Conservation (phyloP, 1,139 yeast genomes). For the Zhuliangozyma parablackwelliae region DNA sequence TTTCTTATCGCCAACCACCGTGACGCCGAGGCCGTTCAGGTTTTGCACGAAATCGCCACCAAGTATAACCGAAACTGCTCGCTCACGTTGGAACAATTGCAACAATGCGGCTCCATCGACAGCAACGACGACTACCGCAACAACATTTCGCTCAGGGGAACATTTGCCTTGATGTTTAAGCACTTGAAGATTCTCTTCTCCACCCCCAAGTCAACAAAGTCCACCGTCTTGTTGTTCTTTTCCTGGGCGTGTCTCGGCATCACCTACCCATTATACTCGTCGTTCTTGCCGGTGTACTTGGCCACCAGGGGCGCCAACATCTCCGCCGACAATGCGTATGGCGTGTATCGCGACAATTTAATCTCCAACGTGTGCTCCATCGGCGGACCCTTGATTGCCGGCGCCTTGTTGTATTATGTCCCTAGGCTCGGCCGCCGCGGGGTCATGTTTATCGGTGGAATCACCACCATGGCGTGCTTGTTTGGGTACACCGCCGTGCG, state of each 20-base stretch:
- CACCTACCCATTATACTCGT: slow-evolving; percentile 35
- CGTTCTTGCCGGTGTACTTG: slow-evolving; percentile 34
- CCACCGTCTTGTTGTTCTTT: slow-evolving; percentile 25
- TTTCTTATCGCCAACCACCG: slow-evolving; percentile 48
- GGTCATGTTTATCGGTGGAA: slow-evolving; percentile 29
- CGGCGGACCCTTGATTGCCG: slow-evolving; percentile 33
- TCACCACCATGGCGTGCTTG: slow-evolving; percentile 29
- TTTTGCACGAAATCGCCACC: slow-evolving; percentile 32
- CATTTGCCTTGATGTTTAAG: slow-evolving; percentile 13
- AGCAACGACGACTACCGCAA: slow-evolving; percentile 21
- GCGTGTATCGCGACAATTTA: slow-evolving; percentile 29
- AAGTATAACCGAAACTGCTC: slow-evolving; percentile 40
- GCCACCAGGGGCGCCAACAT: slow-evolving; percentile 38
- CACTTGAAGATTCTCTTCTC: slow-evolving; percentile 28
- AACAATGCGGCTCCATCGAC: slow-evolving; percentile 39
- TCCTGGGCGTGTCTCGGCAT: slow-evolving; percentile 38
- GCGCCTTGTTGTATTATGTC: slow-evolving; percentile 19
- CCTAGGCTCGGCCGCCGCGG: slow-evolving; percentile 32
- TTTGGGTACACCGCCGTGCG: slow-evolving; percentile 31
- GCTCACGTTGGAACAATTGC: slow-evolving; percentile 42
- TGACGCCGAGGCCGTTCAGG: slow-evolving; percentile 46
- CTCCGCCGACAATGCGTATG: slow-evolving; percentile 20
- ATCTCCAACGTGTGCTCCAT: slow-evolving; percentile 25
- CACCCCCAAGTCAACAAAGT: slow-evolving; percentile 20
- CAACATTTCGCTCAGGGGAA: slow-evolving; percentile 15